These are phyloP conservation scores for Heritiera littoralis DNA, from an alignment of 345 rosid species.

Conservation along the genomic window DNA sequence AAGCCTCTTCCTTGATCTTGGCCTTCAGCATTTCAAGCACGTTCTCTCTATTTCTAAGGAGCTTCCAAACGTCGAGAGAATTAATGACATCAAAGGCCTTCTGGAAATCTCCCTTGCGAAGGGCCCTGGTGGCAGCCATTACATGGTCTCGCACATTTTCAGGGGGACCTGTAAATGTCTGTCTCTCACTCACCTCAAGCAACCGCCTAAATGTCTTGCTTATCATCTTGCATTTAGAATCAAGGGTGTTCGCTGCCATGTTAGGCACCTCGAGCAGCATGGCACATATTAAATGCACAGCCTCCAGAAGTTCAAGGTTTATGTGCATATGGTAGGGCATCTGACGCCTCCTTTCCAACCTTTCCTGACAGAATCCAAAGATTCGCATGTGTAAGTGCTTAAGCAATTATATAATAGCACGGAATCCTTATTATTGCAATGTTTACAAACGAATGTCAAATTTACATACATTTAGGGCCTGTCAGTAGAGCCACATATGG, in stretches of 20 bases:
- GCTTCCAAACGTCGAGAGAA: constrained; percentile 82
- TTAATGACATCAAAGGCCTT: constrained; percentile 61
- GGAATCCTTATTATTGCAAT: neutral
- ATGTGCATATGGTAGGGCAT: constrained; percentile 99
- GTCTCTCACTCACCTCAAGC: constrained; percentile 77
- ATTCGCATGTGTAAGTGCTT: neutral
- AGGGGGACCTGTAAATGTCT: constrained; percentile 81
- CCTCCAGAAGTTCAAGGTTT: constrained; percentile 89
- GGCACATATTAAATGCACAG: constrained; percentile 86
- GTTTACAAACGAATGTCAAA: neutral
- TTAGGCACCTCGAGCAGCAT: constrained; percentile 94
- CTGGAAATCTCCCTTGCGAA: constrained; percentile 70
- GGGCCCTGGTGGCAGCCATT: constrained; percentile 84
- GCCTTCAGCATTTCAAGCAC: constrained; percentile 74
- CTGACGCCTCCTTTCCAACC: constrained; percentile 85
- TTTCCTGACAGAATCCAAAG: constrained; percentile 54
- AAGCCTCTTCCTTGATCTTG: constrained; percentile 85
- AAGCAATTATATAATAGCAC: neutral
- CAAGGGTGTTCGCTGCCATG: constrained; percentile 77
- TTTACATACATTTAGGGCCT: neutral
- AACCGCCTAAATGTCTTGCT: constrained; percentile 82
- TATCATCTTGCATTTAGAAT: constrained; percentile 63
- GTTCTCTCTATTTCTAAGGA: constrained; percentile 53
- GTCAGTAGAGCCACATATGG: neutral
- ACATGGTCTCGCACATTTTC: constrained; percentile 90